Percentiles rank a stretch among this genome's conserved stretches.
Evolutionary conservation across 2,329 filamentous ascomycete genomes (phyloP).

Genomic region (Dichotomopilus funicola): DNA sequence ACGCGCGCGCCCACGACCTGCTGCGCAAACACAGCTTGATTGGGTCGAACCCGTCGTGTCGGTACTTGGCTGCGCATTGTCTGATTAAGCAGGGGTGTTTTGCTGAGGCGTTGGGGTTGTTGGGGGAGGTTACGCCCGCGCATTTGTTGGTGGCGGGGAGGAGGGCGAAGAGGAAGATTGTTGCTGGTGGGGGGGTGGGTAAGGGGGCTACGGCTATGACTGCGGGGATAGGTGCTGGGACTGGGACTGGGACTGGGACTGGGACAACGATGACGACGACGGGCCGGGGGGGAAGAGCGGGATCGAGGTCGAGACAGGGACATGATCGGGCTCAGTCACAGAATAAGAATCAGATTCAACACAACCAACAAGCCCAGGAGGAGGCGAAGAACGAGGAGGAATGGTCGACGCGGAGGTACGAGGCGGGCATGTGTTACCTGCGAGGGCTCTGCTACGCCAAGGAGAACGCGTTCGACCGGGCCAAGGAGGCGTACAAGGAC

Average conservation of each 20-base stretch:
- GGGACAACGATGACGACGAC: conserved; percentile 56
- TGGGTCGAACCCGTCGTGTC: conserved; percentile 73
- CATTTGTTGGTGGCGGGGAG: conserved; percentile 56
- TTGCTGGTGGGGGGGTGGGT: conserved; percentile 33
- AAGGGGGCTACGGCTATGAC: conserved; percentile 62
- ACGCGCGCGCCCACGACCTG: conserved; percentile 81
- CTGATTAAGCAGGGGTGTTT: conserved; percentile 87
- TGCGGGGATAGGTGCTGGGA: conserved; percentile 15
- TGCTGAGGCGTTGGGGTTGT: conserved; percentile 76
- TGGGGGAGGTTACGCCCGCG: conserved; percentile 90
- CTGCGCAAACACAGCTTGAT: conserved; percentile 79
- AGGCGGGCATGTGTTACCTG: conserved; percentile 96
- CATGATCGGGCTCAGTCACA: no score
- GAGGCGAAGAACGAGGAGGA: conserved; percentile 51
- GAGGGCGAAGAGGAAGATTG: no score
- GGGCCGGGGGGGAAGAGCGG: conserved; percentile 11
- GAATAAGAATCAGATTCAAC: no score
- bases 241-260: conserved; percentile 45
- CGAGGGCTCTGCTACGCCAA: conserved; percentile 92
- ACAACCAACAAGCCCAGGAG: conserved; percentile 23
- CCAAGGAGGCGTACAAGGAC: conserved; percentile 97
- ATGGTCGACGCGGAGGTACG: conserved; percentile 70
- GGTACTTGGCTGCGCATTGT: conserved; percentile 90
- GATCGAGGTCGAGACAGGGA: conserved; percentile 10
- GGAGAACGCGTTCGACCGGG: conserved; percentile 93